Evolutionary conservation across 805 yeast species (phyloP), one percentile per base, ranked within the genome.

Genomic region (Candida koratica): DNA sequence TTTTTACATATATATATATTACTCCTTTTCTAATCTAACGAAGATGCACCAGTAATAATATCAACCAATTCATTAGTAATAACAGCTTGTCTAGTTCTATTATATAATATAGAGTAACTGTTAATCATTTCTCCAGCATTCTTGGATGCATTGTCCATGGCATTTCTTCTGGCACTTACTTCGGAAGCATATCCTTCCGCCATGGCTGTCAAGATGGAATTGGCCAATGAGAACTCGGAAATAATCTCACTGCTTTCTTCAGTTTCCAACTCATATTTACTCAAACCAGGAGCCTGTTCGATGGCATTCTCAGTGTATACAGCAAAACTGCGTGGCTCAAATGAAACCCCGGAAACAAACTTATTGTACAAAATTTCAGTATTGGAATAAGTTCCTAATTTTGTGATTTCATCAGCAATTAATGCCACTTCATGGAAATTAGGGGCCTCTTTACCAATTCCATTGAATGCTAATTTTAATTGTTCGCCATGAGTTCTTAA

Each of bases 111-210:
- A 52, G 97, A 84, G 84, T 85, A 90, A 62, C 78, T 83, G 72
- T 77, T 80, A 64, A 93, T 93, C 97, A 93, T 93, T 58, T 93
- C 98, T 72, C 95, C 96, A 47, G 98, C 98, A 64, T 90, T 90
- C 93, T 93, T 90, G 53, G 97, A 88, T 46, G 98, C 98, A 61
- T 93, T 93, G 72, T 90, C 98, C 98, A 90, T 90, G 53, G 98
- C 97, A 64, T 87, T 90, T 81, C 98, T 89, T 81, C 98, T 89
- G 43, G 98, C 96, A 48, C 94, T 83, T 51, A 89, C 77, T 76
- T 90, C 98, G 41, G 97, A 85, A 44, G 97, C 97, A 69, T 90
- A 89, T 68, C 97, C 97, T 64, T 93, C 96, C 48, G 97, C 90
- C 76, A 89, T 77, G 44, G 96, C 97, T 57, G 89, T 70, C 64